phyloP scores from a whole-genome alignment of 1,284 basidiomycete species.

The Bondarzewia mesenterica region DNA sequence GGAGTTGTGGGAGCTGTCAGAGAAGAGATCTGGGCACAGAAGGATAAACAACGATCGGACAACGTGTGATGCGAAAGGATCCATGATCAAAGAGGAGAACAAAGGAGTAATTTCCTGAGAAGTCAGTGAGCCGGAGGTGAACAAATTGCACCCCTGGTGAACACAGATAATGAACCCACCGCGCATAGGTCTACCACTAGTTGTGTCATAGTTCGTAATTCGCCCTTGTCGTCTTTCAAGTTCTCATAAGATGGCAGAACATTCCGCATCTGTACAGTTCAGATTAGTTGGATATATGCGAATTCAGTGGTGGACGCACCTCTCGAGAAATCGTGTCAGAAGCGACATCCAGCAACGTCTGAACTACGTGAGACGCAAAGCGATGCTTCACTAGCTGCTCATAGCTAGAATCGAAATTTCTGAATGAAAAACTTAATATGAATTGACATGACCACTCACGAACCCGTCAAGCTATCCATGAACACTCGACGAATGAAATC shows the following conservation, averaged over 20 bases:
- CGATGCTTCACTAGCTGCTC: slow-evolving; percentile 68
- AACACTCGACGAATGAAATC: slow-evolving; percentile 88
- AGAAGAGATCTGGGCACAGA: slow-evolving; percentile 49
- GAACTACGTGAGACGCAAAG: slow-evolving; percentile 89
- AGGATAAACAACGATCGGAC: slow-evolving; percentile 72
- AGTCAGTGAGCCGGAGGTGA: slow-evolving; percentile 1
- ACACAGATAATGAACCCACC: slow-evolving; percentile 31
- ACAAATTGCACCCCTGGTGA: not conserved
- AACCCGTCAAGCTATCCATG: slow-evolving; percentile 76
- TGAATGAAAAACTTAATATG: not conserved
- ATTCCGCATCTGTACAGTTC: slow-evolving; percentile 47
- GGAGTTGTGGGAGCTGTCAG: slow-evolving; percentile 25
- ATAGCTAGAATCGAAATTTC: slow-evolving; percentile 36
- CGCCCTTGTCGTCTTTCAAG: slow-evolving; percentile 47
- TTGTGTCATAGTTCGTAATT: slow-evolving; percentile 66
- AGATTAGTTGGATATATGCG: not conserved
- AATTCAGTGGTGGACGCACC: slow-evolving; percentile 32
- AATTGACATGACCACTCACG: slow-evolving; percentile 46
- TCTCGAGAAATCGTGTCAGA: slow-evolving; percentile 76
- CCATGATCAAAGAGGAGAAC: slow-evolving; percentile 60
- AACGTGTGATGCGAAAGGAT: slow-evolving; percentile 86
- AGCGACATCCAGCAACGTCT: slow-evolving; percentile 75
- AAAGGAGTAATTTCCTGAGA: slow-evolving; percentile 60
- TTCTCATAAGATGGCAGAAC: slow-evolving; percentile 47
- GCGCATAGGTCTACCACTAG: slow-evolving; percentile 60